Conservation (phyloP, 2,329 filamentous ascomycete genomes). For the Salinomyces thailandicus region DNA sequence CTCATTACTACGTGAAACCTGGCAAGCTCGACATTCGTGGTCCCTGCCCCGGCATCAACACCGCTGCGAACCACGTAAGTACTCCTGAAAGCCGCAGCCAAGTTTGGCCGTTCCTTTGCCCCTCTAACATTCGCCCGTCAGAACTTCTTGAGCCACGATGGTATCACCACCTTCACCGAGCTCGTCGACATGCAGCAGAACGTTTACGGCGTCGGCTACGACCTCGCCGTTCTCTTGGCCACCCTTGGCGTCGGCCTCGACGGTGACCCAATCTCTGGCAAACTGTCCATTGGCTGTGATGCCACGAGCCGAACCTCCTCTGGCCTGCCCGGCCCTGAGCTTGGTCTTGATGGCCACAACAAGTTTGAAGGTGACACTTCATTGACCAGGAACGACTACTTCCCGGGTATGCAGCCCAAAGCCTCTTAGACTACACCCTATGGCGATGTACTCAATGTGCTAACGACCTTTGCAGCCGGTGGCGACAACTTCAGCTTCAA, state of each 20-base stretch:
- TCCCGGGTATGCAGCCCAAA: conserved; percentile 8
- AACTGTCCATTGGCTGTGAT: conserved; percentile 32
- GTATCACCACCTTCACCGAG: conserved; percentile 30
- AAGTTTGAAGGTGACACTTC: conserved; percentile 30
- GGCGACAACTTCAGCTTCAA: conserved; percentile 30
- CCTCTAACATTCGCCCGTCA: too few species aligned
- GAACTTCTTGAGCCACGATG: conserved; percentile 30
- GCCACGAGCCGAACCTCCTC: conserved; percentile 28
- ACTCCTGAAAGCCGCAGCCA: background rate
- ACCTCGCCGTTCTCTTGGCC: conserved; percentile 30
- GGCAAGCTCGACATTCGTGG: conserved; percentile 29
- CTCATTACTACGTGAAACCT: conserved; percentile 25
- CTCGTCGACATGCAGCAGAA: conserved; percentile 33
- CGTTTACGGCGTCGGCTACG: conserved; percentile 32
- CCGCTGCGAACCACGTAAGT: conserved; percentile 28
- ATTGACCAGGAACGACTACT: conserved; percentile 30
- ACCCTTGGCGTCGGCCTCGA: conserved; percentile 28
- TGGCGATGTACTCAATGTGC: too few species aligned
- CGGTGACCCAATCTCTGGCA: conserved; percentile 28
- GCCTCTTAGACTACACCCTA: too few species aligned
- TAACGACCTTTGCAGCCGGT: too few species aligned
- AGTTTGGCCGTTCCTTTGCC: background rate
- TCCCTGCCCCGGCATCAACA: conserved; percentile 31
- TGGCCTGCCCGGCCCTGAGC: conserved; percentile 21
- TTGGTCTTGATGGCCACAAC: conserved; percentile 31